These are phyloP conservation scores for Globisporangium barbulae DNA, from an alignment of 352 stramenopile species.

Conservation along the genomic window DNA sequence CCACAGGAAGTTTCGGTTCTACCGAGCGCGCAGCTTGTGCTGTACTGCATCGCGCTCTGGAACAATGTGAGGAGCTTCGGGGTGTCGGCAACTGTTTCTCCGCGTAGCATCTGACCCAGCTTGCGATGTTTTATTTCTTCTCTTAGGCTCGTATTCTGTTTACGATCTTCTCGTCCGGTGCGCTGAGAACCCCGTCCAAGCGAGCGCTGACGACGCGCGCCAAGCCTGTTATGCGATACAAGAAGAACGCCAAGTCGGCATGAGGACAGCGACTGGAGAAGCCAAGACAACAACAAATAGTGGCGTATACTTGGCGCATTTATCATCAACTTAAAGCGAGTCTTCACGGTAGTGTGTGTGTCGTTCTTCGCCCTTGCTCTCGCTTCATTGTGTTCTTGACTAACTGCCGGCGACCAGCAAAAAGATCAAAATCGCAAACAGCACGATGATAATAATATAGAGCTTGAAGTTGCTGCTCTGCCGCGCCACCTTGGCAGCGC, in stretches of 20 bases:
- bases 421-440: conserved; percentile 86
- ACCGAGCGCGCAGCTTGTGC: conserved; percentile 20
- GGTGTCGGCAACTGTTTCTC: background rate
- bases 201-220: background rate
- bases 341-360: background rate
- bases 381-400: background rate
- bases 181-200: conserved; percentile 15
- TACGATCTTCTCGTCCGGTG: conserved; percentile 31
- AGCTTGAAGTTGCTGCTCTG: conserved; percentile 94
- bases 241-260: conserved; percentile 23
- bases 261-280: background rate
- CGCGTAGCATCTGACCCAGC: background rate
- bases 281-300: background rate
- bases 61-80: conserved; percentile 24
- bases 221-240: conserved; percentile 11
- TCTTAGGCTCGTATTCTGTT: conserved; percentile 33
- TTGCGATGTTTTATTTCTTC: background rate
- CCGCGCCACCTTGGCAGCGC: conserved; percentile 86
- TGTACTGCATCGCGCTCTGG: conserved; percentile 41
- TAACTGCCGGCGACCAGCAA: conserved; percentile 69
- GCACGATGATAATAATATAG: conserved; percentile 88
- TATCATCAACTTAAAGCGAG: background rate
- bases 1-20: conserved; percentile 12
- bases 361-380: background rate
- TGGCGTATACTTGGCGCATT: conserved; percentile 9